These are phyloP conservation scores for Coffea humblotiana DNA, from an alignment of 305 asterid genomes.

Conservation along the genomic window DNA sequence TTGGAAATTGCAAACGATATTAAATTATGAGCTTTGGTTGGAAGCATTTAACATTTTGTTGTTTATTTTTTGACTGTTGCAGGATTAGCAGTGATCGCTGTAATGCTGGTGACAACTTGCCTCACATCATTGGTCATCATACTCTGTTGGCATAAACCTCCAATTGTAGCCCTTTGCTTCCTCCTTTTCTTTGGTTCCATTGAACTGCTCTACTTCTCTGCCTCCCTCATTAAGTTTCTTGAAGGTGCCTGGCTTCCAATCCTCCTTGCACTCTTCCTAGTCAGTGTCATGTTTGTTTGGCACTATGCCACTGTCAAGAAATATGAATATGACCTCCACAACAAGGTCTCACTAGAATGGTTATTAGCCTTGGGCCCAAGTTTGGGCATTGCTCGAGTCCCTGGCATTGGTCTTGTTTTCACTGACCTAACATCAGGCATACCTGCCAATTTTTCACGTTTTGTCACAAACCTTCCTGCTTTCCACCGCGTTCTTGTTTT, in stretches of 20 bases:
- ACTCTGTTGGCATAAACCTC: constrained; percentile 94
- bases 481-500: constrained; percentile 86
- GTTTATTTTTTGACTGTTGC: constrained; percentile 20
- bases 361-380: constrained; percentile 89
- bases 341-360: constrained; percentile 93
- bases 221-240: constrained; percentile 81
- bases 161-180: constrained; percentile 68
- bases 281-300: constrained; percentile 92
- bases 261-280: constrained; percentile 90
- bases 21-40: neutral
- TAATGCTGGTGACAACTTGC: constrained; percentile 96
- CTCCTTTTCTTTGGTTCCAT: constrained; percentile 84
- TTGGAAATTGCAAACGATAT: too few species aligned
- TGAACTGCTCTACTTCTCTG: constrained; percentile 86
- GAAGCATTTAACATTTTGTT: neutral
- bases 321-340: constrained; percentile 89
- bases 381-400: constrained; percentile 91
- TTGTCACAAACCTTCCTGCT: constrained; percentile 95
- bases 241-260: constrained; percentile 99
- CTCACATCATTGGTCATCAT: constrained; percentile 88
- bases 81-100: constrained; percentile 97
- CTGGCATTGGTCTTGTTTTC: constrained; percentile 89
- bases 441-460: constrained; percentile 92
- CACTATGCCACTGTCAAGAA: constrained; percentile 83
- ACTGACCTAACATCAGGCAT: constrained; percentile 92